phyloP scores from a whole-genome alignment of 2,329 filamentous ascomycete genomes.

The Biscogniauxia mediterranea region DNA sequence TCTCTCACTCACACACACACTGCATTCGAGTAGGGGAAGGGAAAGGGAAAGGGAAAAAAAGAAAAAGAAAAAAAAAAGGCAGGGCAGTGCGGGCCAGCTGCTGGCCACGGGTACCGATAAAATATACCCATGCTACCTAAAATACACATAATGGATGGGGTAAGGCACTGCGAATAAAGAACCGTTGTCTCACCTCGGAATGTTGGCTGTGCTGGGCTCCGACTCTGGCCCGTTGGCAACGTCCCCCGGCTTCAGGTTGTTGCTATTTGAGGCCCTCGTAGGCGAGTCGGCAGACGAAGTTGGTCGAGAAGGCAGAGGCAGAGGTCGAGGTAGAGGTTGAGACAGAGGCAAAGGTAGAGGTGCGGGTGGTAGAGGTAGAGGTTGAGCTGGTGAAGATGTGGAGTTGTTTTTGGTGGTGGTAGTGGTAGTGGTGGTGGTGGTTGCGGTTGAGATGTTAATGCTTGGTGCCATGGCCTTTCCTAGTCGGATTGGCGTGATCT shows the following conservation, averaged over 20 bases:
- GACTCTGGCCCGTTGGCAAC: constrained; percentile 21
- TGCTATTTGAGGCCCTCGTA: background rate
- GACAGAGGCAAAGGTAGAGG: background rate
- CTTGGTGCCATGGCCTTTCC: background rate
- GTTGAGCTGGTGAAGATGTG: background rate
- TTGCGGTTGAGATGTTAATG: background rate
- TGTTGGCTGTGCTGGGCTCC: constrained; percentile 15
- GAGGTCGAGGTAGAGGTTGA: background rate
- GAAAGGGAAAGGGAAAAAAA: constrained; percentile 9
- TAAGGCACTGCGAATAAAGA: constrained; percentile 18
- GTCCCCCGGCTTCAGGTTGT: constrained; percentile 21
- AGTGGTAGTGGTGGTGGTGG: background rate
- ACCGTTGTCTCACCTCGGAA: constrained; percentile 30
- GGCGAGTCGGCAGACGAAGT: background rate
- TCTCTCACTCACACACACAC: background rate
- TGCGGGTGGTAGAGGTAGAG: background rate
- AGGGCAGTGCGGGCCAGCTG: constrained; percentile 34
- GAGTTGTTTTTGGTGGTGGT: background rate
- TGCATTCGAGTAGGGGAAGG: background rate
- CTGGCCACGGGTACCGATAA: constrained; percentile 24
- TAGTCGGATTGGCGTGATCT: background rate
- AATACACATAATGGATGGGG: constrained; percentile 19
- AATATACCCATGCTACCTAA: constrained; percentile 26
- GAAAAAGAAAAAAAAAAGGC: constrained; percentile 21
- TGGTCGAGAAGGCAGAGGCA: background rate